These are phyloP conservation scores for Claviceps monticola DNA, from an alignment of 2,329 filamentous ascomycete species.

Conservation along the genomic window DNA sequence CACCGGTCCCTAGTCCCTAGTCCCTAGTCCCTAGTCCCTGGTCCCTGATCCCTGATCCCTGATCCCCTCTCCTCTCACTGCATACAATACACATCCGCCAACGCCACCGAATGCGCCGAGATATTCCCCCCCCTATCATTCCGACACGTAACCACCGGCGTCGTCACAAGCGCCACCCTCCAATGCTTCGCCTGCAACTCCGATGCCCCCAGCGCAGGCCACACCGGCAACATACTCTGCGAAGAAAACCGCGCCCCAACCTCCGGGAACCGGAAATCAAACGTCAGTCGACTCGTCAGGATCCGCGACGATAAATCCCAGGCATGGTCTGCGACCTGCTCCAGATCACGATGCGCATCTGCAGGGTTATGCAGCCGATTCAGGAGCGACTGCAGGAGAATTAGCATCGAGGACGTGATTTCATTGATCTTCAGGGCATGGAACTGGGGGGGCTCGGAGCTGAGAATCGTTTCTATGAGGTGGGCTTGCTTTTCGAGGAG, in stretches of 20 bases:
- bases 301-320: conserved; percentile 34
- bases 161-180: conserved; percentile 39
- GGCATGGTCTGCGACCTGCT: conserved; percentile 24
- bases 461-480: conserved; percentile 25
- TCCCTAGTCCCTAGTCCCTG: too few species aligned
- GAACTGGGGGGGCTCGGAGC: conserved; percentile 18
- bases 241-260: conserved; percentile 33
- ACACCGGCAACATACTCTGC: conserved; percentile 33
- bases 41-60: too few species aligned
- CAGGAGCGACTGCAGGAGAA: conserved; percentile 25
- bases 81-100: conserved; percentile 37
- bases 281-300: conserved; percentile 28
- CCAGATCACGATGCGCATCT: conserved; percentile 28
- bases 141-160: conserved; percentile 39
- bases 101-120: conserved; percentile 28
- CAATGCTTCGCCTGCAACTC: conserved; percentile 36
- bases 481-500: conserved; percentile 24
- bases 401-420: conserved; percentile 25
- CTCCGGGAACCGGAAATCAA: conserved; percentile 37
- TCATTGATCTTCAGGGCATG: conserved; percentile 24
- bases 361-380: conserved; percentile 20
- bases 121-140: conserved; percentile 35
- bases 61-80: conserved; percentile 13
- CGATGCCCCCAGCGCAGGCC: conserved; percentile 25
- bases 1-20: too few species aligned